Base-by-base conservation (phyloP, 202 grass and related monocot genomes). In the Schoenoplectus tabernaemontani region DNA sequence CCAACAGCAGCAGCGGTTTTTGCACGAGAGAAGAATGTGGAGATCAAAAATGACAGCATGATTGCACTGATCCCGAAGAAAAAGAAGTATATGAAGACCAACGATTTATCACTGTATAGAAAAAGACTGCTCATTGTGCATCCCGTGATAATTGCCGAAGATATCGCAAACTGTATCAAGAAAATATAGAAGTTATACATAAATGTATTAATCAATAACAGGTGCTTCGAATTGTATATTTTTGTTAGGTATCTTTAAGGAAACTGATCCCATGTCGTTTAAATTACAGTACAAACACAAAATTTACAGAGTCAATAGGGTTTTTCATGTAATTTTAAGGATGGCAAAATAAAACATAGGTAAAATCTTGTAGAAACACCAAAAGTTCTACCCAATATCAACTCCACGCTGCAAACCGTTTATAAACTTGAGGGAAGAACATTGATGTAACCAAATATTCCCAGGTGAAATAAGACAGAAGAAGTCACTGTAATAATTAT, bases 91-190 rank as follows among this genome's bases (percentile, higher is more conserved):
- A 37, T 23, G 34, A 87, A 87, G 63, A 87, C 85, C 65, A 87
- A 28, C 26, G 85, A 81, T 76, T 87, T 87, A 39, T 87, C 85
- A 74, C 85, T 87, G 43, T 87, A 87, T 77, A 53, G 64, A 64
- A 87, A 87, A 74, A 87, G 82, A 60, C 74, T 87, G 63, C 63
- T 80, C 85, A 87, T 84, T 34, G 85, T 87, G 76, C 85, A 87
- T 66, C 62, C 76, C 17, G 81, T 87, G 38, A 83, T 87, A 60
- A 87, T 84, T 57, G 85, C 85, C 76, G 85, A 87, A 73, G 85
- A 84, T 83, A 87, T 72, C 76, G 85, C 85, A 83, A 87, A 87
- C 85, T 87, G 76, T 76, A 87, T 26, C 66, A 65, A 63, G 59
- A 12, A 72, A 66, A 63, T 48, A 66, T 10, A 48, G 41, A 47